Base-by-base conservation (phyloP, 176 grass and related monocot species). In the Eleusine indica region DNA sequence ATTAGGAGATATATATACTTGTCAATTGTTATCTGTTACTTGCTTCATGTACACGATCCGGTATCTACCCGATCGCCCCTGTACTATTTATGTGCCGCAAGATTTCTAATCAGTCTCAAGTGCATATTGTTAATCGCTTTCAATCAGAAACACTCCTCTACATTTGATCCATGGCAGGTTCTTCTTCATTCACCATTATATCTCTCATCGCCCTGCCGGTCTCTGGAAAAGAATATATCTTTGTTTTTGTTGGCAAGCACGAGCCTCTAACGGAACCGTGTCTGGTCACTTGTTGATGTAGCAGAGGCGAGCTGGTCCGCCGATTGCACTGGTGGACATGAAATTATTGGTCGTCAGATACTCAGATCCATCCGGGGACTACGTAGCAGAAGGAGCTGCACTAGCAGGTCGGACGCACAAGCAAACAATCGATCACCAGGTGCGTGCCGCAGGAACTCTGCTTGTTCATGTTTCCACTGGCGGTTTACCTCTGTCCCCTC, bases 341-440 rank as follows among this genome's bases (percentile, higher is more conserved):
- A 83, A 78, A 88, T 78, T 78, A 88, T 88, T 88, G 65, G 16
- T 35, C 62, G 72, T 58, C 80, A 68, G 73, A 14, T 21, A 29
- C 54, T 83, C 86, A 25, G 74, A 65, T 63, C 68, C 56, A 78
- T 66, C 60, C 25, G 75, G 68, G 68, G 56, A 79, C 32, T 80
- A 35, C 66, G 68, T 40, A 70, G 48, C 3, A 39, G 22, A 61
- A 28, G 60, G 0, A 71, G 39, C 40, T 16, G 64, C 30, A 37
- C 29, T 12, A 37, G 83, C 82, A 79, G 25, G 10, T 48, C 3
- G 32, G 21, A 35, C 12, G 58, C 56, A 1, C 28, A 78, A 71
- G 42, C 25, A 40, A 60, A 38, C 72, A 75, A 54, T 46, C 15
- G 57, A 73, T 32, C 13, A 13, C 18, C 21, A 13, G 17, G 35